Base-by-base conservation (phyloP, 2,329 filamentous ascomycete genomes). In the Setomelanomma holmii region DNA sequence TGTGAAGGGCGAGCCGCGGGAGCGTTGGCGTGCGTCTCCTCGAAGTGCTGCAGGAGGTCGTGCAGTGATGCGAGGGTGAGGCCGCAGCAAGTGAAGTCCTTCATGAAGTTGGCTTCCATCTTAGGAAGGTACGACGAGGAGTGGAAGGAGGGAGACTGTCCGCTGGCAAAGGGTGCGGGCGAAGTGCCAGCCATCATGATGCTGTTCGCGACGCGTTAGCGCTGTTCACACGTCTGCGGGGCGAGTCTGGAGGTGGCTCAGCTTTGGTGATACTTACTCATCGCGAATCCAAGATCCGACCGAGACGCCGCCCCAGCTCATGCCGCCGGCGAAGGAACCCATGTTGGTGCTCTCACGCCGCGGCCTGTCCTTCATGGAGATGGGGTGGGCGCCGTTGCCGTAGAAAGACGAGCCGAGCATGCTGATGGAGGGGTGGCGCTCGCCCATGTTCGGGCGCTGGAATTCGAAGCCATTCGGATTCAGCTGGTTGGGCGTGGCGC, bases 211-310 rank as follows among this genome's bases (percentile, higher is more conserved):
- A 24, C 40, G 12, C 27, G 16, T 72, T 68, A 71, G 65, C 55
- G 45, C 51, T 64, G 42, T 40, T 20, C 34, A 19, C 38, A 41
- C 51, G 40, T 24, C 10, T 12, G 11, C 43, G 49, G 27, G 36
- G 39, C 42, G 30, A n/a, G n/a, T n/a, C n/a, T n/a, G n/a, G n/a
- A n/a, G n/a, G n/a, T n/a, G n/a, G 47, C 23, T 39, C 21, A 22
- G 21, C 21, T 33, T 40, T 44, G 49, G 43, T 46, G 48, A 45
- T 49, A 88, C 93, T 86, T 86, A 99, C 95, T 99, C 95, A 79
- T 99, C 93, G 75, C 91, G 85, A 76, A 99, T 95, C 82, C 96
- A 98, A 71, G 93, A 98, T 58, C 93, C 93, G 61, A 98, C 91
- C 7, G 93, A 98, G 55, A 96, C 86, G 61, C 93, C 93, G 71